phyloP scores from a whole-genome alignment of 306 rosid genomes.

The Ormosia semicastrata region DNA sequence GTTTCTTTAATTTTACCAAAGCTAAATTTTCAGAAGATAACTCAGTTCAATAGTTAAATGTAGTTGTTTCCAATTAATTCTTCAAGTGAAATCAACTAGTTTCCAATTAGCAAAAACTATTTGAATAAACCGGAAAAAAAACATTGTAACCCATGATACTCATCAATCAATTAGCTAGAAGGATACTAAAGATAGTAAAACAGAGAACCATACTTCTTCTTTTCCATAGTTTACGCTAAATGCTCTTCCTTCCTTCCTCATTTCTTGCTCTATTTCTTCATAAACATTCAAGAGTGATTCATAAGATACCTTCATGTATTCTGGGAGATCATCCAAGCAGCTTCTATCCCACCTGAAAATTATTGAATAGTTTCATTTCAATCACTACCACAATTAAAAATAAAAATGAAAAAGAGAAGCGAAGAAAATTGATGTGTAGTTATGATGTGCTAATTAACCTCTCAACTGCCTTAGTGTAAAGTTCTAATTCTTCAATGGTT shows the following conservation, averaged over 20 bases:
- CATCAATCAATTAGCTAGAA: too few species aligned
- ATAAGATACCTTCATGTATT: neutral
- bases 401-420: too few species aligned
- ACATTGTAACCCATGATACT: too few species aligned
- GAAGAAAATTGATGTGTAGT: neutral
- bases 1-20: too few species aligned
- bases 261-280: constrained; percentile 1
- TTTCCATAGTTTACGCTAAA: constrained; percentile 8
- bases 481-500: constrained; percentile 9
- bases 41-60: too few species aligned
- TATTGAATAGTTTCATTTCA: neutral
- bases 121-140: too few species aligned
- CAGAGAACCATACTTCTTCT: neutral
- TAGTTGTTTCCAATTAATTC: too few species aligned
- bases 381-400: neutral
- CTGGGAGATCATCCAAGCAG: constrained; percentile 1
- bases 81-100: too few species aligned
- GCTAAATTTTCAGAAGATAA: too few species aligned
- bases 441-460: neutral
- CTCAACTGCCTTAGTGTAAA: neutral
- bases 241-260: constrained; percentile 10
- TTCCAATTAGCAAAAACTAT: too few species aligned
- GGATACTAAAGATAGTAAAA: too few species aligned
- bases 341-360: constrained; percentile 20
- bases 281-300: neutral